Conservation (phyloP, 2,329 filamentous ascomycete species). For the Neophaeococcomyces aloes region DNA sequence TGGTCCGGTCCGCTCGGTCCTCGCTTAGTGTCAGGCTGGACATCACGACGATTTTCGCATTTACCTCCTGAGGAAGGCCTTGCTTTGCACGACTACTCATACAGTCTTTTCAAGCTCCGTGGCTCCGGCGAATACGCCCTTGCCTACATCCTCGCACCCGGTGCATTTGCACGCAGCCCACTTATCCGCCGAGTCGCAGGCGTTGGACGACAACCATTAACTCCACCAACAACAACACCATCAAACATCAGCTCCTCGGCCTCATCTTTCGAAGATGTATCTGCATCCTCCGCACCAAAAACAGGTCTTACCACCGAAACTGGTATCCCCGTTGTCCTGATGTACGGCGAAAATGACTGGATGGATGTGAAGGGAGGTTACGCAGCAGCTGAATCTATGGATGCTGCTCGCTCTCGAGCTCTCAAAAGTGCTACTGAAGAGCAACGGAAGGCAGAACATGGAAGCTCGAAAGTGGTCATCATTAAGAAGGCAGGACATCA, state of each 20-base stretch:
- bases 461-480: constrained; percentile 70
- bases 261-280: neutral
- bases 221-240: constrained; percentile 12
- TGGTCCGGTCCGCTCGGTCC: constrained; percentile 83
- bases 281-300: constrained; percentile 10
- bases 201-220: constrained; percentile 62
- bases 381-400: constrained; percentile 68
- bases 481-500: constrained; percentile 64
- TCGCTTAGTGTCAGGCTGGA: constrained; percentile 89
- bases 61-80: constrained; percentile 69
- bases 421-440: constrained; percentile 54
- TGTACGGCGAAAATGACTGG: constrained; percentile 98
- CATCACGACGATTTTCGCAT: constrained; percentile 80
- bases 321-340: constrained; percentile 74
- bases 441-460: constrained; percentile 62
- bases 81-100: constrained; percentile 84
- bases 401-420: constrained; percentile 51
- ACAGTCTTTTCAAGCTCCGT: constrained; percentile 82
- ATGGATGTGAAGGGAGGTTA: constrained; percentile 88
- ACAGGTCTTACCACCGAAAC: constrained; percentile 41
- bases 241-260: constrained; percentile 4
- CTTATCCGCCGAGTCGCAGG: constrained; percentile 77
- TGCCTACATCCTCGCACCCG: constrained; percentile 83
- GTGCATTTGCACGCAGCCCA: constrained; percentile 80
- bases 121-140: constrained; percentile 92